Conservation (phyloP, 2,329 filamentous ascomycete species). For the Colletotrichum karsti region DNA sequence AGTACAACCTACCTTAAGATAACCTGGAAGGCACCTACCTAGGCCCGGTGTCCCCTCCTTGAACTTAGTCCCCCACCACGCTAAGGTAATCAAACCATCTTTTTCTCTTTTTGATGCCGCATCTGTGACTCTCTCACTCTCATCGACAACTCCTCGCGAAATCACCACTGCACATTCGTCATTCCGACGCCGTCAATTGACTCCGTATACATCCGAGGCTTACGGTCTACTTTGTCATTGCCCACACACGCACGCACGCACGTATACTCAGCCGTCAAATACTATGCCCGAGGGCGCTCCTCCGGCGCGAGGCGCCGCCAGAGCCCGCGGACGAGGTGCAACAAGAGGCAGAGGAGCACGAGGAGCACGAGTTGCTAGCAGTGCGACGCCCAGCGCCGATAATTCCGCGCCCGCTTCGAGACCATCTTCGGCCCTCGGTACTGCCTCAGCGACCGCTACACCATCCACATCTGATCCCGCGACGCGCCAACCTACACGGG, state of each 20-base stretch:
- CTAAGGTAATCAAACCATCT: conserved; percentile 15
- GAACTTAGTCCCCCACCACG: conserved; percentile 16
- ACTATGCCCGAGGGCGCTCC: conserved; percentile 24
- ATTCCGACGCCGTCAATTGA: neutral
- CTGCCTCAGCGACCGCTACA: neutral
- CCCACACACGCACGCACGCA: too few species aligned
- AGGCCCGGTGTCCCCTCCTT: too few species aligned
- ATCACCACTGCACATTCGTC: too few species aligned
- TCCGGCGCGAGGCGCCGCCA: conserved; percentile 25
- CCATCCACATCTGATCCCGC: conserved; percentile 35
- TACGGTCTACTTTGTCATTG: neutral
- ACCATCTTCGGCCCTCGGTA: conserved; percentile 6
- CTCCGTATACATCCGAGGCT: neutral
- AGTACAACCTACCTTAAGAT: too few species aligned
- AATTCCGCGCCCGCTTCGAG: conserved; percentile 1
- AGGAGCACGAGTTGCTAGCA: conserved; percentile 6
- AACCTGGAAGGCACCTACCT: neutral
- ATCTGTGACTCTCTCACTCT: conserved; percentile 1
- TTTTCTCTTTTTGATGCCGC: conserved; percentile 4
- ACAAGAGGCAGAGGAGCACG: conserved; percentile 25
- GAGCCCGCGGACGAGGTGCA: conserved; percentile 28
- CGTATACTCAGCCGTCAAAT: neutral
- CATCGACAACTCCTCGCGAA: neutral
- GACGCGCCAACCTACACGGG: conserved; percentile 44
- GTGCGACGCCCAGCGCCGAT: conserved; percentile 14